phyloP scores from a whole-genome alignment of 2,329 filamentous ascomycete species.

The Nemania sp. region DNA sequence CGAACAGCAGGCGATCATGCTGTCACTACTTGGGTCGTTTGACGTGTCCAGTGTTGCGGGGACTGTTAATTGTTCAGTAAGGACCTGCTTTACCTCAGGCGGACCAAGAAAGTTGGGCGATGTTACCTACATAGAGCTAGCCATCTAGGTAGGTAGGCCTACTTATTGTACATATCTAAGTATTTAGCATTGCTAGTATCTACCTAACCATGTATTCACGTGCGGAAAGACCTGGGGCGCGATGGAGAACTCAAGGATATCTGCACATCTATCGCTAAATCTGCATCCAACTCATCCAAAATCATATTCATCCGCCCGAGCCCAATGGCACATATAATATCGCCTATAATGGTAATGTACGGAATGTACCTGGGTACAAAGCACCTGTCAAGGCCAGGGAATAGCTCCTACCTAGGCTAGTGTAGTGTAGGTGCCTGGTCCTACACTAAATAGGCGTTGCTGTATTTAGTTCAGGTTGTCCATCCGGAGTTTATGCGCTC shows the following conservation, averaged over 20 bases:
- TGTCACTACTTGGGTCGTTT: conserved; percentile 30
- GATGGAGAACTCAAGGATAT: neutral
- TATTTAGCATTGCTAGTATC: neutral
- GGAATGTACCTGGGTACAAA: neutral
- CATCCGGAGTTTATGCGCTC: conserved; percentile 12
- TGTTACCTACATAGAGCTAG: conserved; percentile 6
- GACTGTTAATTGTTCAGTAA: conserved; percentile 6
- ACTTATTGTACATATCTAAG: too few relatives aligned
- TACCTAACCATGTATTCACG: conserved; percentile 7
- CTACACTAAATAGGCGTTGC: neutral
- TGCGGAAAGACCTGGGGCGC: neutral
- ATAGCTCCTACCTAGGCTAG: neutral
- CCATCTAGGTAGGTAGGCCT: too few relatives aligned
- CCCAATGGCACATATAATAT: conserved; percentile 6
- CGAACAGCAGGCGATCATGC: conserved; percentile 29
- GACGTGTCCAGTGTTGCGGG: conserved; percentile 34
- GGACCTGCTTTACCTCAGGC: neutral
- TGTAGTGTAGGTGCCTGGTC: neutral
- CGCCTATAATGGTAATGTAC: conserved; percentile 3
- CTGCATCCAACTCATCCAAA: conserved; percentile 9
- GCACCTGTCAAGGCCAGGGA: neutral
- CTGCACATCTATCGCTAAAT: neutral
- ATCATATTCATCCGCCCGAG: neutral
- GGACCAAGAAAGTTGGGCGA: neutral
- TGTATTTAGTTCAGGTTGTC: conserved; percentile 15